Conservation (phyloP, 2,329 filamentous ascomycete genomes). For the Epichloe gansuensis region DNA sequence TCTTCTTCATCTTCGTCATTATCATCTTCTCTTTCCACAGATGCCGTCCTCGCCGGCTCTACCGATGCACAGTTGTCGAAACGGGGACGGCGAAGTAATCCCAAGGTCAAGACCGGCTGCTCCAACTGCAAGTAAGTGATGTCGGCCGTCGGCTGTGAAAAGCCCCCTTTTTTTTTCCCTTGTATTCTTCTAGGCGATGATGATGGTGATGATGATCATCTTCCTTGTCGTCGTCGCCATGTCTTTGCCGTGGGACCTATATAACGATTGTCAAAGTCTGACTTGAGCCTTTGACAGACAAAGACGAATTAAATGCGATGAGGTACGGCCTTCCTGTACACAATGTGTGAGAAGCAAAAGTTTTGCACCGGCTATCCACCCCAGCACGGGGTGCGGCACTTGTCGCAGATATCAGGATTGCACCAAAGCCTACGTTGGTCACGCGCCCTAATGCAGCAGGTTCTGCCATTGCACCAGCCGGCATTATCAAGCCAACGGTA, state of each 20-base stretch:
- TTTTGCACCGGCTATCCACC: constrained; percentile 49
- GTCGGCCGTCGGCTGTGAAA: neutral
- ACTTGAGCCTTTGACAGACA: constrained; percentile 27
- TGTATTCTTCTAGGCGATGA: neutral
- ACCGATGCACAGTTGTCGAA: constrained; percentile 16
- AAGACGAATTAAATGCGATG: constrained; percentile 55
- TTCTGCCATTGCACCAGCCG: constrained; percentile 4
- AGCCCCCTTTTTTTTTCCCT: neutral
- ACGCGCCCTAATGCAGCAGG: constrained; percentile 10
- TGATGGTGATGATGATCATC: neutral
- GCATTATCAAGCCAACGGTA: constrained; percentile 12
- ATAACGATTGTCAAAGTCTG: neutral
- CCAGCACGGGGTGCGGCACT: constrained; percentile 35
- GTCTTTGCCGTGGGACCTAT: neutral
- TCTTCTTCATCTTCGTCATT: neutral
- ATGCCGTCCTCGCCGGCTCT: neutral
- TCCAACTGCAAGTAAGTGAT: constrained; percentile 53
- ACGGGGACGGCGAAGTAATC: constrained; percentile 39
- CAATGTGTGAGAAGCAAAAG: constrained; percentile 47
- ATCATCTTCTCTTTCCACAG: neutral
- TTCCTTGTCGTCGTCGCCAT: neutral
- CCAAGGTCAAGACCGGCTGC: constrained; percentile 56
- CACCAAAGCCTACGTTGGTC: constrained; percentile 31
- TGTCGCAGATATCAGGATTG: constrained; percentile 36
- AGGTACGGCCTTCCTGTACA: constrained; percentile 45